Percentiles rank a stretch among this genome's conserved stretches.
Conservation (phyloP, 345 rosid genomes). For the Rhizophora mangle region DNA sequence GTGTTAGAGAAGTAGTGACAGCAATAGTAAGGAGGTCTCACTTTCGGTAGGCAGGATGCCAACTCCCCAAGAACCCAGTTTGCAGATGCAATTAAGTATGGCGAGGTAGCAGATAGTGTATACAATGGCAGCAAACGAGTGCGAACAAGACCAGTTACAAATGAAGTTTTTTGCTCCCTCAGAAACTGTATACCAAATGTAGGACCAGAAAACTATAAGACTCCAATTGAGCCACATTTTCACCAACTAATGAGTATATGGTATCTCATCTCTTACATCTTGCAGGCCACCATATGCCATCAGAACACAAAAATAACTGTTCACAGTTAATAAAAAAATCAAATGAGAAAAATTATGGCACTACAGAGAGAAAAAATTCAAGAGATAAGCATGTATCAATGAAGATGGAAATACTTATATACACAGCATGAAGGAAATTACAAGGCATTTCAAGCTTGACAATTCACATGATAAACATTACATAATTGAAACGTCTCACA, state of each 20-base stretch:
- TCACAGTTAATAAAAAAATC: conserved; percentile 19
- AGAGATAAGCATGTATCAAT: not conserved
- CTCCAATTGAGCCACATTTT: conserved; percentile 1
- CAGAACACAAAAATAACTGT: conserved; percentile 84
- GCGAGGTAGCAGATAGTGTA: conserved; percentile 42
- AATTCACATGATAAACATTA: not conserved
- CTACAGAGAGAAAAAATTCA: not conserved
- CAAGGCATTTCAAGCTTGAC: not conserved
- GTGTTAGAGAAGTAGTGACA: not conserved
- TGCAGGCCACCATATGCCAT: conserved; percentile 84
- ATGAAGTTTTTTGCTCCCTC: conserved; percentile 58
- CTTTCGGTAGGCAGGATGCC: conserved; percentile 70
- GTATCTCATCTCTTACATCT: conserved; percentile 60
- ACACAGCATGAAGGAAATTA: not conserved
- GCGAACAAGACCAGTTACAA: conserved; percentile 45
- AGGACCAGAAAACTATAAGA: conserved; percentile 6
- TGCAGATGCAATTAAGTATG: conserved; percentile 76
- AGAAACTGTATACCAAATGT: conserved; percentile 54
- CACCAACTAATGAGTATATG: conserved; percentile 12
- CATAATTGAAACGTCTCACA: not conserved
- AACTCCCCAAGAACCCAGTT: conserved; percentile 90
- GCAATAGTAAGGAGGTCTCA: conserved; percentile 25
- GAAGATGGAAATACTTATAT: not conserved
- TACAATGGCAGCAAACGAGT: conserved; percentile 64
- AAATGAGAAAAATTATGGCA: conserved; percentile 19